A percentile compares a stretch with the other conserved stretches of the same genome.
These are phyloP conservation scores for Pholiota adiposa DNA, from an alignment of 1,284 basidiomycete species.

Conservation along the genomic window DNA sequence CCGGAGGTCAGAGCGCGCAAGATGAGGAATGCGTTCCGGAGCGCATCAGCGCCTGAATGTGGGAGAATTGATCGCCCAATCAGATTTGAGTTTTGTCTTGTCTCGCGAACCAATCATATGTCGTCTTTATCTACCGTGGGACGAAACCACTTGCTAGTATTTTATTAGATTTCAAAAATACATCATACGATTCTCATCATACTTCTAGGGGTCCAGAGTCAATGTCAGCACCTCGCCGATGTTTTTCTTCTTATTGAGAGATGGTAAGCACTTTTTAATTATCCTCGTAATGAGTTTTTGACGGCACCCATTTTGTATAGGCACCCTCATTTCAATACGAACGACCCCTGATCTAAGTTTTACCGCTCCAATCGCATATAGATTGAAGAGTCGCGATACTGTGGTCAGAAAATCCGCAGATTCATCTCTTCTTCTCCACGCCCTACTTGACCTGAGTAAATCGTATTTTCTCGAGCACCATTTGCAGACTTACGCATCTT, in stretches of 20 bases:
- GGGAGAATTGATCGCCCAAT: too few relatives aligned
- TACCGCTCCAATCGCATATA: slow-evolving; percentile 57
- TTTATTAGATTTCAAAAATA: too few relatives aligned
- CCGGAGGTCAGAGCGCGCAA: too few relatives aligned
- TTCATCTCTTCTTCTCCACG: slow-evolving; percentile 63
- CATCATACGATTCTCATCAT: too few relatives aligned
- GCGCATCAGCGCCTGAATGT: too few relatives aligned
- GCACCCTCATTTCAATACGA: slow-evolving; percentile 66
- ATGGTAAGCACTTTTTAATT: slow-evolving; percentile 43
- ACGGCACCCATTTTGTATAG: slow-evolving; percentile 30
- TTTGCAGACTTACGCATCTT: not conserved
- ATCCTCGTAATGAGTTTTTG: not conserved
- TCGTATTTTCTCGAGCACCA: slow-evolving; percentile 8
- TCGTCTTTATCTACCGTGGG: too few relatives aligned
- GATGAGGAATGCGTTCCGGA: too few relatives aligned
- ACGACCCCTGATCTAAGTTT: slow-evolving; percentile 49
- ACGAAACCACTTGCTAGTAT: too few relatives aligned
- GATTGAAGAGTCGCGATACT: slow-evolving; percentile 63
- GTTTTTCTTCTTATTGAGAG: slow-evolving; percentile 67
- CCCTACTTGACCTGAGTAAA: slow-evolving; percentile 64
- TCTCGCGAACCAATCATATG: too few relatives aligned
- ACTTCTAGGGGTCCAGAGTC: slow-evolving; percentile 53
- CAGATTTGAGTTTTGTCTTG: too few relatives aligned
- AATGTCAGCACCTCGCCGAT: slow-evolving; percentile 61
- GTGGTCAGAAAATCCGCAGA: slow-evolving; percentile 63